Evolutionary conservation across 169 alveolate species (phyloP).

Genomic region (Eimeria mitis): DNA sequence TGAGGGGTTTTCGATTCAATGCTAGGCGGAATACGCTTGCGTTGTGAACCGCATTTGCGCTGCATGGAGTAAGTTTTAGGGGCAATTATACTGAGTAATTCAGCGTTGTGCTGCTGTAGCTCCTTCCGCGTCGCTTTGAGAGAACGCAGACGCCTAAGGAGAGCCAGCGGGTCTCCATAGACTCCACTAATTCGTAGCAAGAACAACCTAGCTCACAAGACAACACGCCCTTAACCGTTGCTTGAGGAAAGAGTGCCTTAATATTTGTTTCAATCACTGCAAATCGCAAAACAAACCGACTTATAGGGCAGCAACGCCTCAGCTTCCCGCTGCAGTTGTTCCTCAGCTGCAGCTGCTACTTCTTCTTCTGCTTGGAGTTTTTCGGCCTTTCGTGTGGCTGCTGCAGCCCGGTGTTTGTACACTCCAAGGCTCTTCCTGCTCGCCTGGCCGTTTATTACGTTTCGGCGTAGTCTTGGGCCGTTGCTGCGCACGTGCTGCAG

Average conservation of each 20-base stretch:
- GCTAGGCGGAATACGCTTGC: neutral
- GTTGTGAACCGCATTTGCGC: neutral
- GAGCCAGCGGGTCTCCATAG: conserved; percentile 47
- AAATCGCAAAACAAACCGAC: neutral
- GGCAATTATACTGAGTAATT: neutral
- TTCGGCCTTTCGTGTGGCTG: conserved; percentile 25
- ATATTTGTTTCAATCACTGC: neutral
- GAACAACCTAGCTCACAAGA: conserved; percentile 43
- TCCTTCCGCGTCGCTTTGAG: conserved; percentile 38
- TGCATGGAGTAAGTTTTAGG: neutral
- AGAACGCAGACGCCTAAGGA: conserved; percentile 42
- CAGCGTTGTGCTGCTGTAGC: conserved; percentile 36
- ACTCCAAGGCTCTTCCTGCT: conserved; percentile 24
- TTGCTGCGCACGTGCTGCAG: conserved; percentile 57
- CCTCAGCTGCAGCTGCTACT: conserved; percentile 50
- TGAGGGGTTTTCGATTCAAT: neutral
- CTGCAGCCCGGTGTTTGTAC: conserved; percentile 40
- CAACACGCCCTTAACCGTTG: neutral
- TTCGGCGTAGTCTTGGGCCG: conserved; percentile 44
- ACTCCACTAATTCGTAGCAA: conserved; percentile 27
- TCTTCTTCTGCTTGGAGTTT: conserved; percentile 29
- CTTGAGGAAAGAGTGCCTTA: neutral
- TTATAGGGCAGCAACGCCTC: conserved; percentile 33
- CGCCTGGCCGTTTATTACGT: conserved; percentile 31
- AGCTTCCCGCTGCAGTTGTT: conserved; percentile 46